phyloP scores from a whole-genome alignment of 371 early-diverging fungal species.

The Lichtheimia corymbifera region DNA sequence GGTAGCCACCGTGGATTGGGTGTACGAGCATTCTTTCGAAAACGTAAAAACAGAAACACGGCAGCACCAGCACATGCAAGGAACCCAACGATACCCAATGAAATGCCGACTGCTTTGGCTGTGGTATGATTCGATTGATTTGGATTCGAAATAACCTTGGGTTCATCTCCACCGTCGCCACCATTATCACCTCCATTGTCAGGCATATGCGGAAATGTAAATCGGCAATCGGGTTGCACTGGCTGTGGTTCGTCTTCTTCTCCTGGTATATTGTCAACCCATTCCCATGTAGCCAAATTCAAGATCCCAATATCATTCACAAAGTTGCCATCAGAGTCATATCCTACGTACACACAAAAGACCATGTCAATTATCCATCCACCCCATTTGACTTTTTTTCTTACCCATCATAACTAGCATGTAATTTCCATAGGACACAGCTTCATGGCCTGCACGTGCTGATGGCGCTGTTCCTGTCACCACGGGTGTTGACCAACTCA shows the following conservation, averaged over 20 bases:
- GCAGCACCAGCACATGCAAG: constrained; percentile 11
- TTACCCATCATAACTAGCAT: constrained; percentile 43
- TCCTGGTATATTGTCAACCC: constrained; percentile 30
- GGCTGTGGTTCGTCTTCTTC: background rate
- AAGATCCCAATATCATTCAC: constrained; percentile 33
- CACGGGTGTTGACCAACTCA: constrained; percentile 36
- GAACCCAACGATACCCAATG: constrained; percentile 23
- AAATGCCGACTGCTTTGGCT: constrained; percentile 34
- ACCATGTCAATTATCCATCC: constrained; percentile 29
- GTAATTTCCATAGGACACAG: constrained; percentile 36
- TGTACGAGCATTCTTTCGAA: constrained; percentile 19
- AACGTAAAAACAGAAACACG: constrained; percentile 9
- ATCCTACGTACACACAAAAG: constrained; percentile 11
- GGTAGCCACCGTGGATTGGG: constrained; percentile 44
- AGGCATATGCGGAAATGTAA: constrained; percentile 22
- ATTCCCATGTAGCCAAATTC: constrained; percentile 41
- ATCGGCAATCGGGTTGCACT: constrained; percentile 19
- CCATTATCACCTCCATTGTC: constrained; percentile 5
- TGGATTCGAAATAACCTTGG: constrained; percentile 27
- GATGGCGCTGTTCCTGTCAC: constrained; percentile 28
- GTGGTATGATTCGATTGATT: constrained; percentile 8
- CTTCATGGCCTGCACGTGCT: constrained; percentile 36
- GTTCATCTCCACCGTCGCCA: constrained; percentile 15
- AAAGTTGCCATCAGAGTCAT: constrained; percentile 13
- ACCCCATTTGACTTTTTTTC: constrained; percentile 14